Conservation (phyloP, 805 yeast species). For the Saccharomycodes ludwigii region DNA sequence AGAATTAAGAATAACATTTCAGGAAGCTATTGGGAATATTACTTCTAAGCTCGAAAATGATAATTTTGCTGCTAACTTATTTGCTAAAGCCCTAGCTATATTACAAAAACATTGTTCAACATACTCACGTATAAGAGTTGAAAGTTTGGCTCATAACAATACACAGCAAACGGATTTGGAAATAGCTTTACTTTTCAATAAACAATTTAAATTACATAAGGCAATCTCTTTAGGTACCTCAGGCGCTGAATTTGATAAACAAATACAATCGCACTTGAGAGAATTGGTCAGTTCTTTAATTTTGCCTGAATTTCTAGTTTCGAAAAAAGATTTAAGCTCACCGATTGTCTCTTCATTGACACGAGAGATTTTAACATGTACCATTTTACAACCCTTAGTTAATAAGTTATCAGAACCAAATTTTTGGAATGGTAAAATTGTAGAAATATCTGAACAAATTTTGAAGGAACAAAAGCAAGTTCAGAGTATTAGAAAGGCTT, state of each 20-base stretch:
- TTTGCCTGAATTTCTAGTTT: constrained; percentile 39
- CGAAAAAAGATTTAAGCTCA: constrained; percentile 31
- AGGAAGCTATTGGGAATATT: constrained; percentile 17
- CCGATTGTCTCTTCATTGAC: constrained; percentile 37
- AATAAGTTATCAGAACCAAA: constrained; percentile 57
- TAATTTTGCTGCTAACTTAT: constrained; percentile 10
- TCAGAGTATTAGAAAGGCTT: constrained; percentile 52
- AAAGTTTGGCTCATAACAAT: constrained; percentile 21
- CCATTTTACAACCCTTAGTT: constrained; percentile 40
- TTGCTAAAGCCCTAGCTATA: constrained; percentile 49
- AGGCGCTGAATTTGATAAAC: constrained; percentile 23
- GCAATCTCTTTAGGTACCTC: constrained; percentile 32
- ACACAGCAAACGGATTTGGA: constrained; percentile 28
- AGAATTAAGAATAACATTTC: constrained; percentile 31
- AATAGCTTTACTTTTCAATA: constrained; percentile 28
- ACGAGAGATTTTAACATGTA: constrained; percentile 50
- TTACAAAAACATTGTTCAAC: constrained; percentile 49
- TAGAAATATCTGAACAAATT: constrained; percentile 45
- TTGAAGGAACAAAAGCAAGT: constrained; percentile 68
- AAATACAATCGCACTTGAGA: constrained; percentile 40
- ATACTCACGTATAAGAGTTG: constrained; percentile 35
- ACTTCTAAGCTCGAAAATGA: background rate
- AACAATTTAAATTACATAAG: constrained; percentile 38
- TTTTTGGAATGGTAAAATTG: constrained; percentile 57
- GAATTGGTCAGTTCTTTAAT: constrained; percentile 26